Conservation (phyloP, 2,329 filamentous ascomycete genomes). For the Gnomoniopsis sp. region DNA sequence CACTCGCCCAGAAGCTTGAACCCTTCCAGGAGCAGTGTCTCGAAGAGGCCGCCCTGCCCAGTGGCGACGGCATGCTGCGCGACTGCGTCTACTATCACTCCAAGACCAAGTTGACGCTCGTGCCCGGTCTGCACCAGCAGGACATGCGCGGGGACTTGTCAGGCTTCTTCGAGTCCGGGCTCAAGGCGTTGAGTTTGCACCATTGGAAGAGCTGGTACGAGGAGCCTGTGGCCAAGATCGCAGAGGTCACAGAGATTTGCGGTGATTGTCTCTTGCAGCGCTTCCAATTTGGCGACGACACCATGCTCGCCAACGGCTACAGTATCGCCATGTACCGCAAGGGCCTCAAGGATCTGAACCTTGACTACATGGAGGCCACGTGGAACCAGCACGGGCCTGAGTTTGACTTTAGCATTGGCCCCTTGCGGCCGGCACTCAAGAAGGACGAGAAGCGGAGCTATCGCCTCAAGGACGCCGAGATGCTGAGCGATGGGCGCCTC, state of each 20-base stretch:
- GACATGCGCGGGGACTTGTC: constrained; percentile 53
- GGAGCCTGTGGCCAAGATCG: constrained; percentile 47
- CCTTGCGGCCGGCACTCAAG: constrained; percentile 37
- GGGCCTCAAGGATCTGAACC: constrained; percentile 29
- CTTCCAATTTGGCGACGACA: constrained; percentile 45
- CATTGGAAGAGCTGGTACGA: constrained; percentile 63
- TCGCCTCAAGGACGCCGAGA: constrained; percentile 40
- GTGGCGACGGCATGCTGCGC: constrained; percentile 54
- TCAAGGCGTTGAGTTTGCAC: constrained; percentile 53
- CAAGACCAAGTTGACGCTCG: constrained; percentile 48
- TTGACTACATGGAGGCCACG: constrained; percentile 50
- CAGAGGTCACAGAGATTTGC: constrained; percentile 47
- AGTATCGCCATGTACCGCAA: constrained; percentile 48
- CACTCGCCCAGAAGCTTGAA: constrained; percentile 46
- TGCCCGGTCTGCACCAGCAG: constrained; percentile 55
- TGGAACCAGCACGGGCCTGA: constrained; percentile 45
- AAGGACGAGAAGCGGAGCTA: constrained; percentile 49
- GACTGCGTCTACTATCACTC: constrained; percentile 56
- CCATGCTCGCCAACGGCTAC: constrained; percentile 57
- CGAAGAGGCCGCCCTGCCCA: constrained; percentile 24
- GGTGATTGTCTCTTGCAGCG: constrained; percentile 58
- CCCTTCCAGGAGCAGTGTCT: constrained; percentile 48
- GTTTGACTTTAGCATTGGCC: constrained; percentile 52
- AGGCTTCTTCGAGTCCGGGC: constrained; percentile 58
- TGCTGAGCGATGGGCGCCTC: constrained; percentile 36